These are phyloP conservation scores for Magnusiomyces tetraspermus DNA, from an alignment of 1,139 yeast species.

Conservation along the genomic window DNA sequence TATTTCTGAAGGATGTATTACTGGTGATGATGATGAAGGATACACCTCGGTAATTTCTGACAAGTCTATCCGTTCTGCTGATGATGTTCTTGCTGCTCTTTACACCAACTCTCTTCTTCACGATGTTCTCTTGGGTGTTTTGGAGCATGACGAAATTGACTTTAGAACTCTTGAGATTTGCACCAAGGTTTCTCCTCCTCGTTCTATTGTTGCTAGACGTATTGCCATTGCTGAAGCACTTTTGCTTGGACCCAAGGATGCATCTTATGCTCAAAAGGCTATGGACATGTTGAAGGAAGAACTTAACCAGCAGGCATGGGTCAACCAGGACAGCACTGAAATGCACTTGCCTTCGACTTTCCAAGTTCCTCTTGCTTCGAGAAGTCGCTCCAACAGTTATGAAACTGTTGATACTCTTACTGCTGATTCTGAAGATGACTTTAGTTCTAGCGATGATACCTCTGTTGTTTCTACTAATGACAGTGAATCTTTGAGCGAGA, in stretches of 20 bases:
- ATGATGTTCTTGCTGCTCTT: conserved; percentile 30
- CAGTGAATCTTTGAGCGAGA: not conserved
- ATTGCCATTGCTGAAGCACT: conserved; percentile 28
- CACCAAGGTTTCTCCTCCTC: conserved; percentile 26
- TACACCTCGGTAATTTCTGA: conserved; percentile 22
- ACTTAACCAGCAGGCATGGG: conserved; percentile 15
- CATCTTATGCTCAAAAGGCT: conserved; percentile 19
- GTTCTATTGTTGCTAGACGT: conserved; percentile 25
- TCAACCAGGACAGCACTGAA: conserved; percentile 4
- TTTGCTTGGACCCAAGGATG: conserved; percentile 23
- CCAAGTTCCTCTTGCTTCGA: not conserved
- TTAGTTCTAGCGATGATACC: conserved; percentile 12
- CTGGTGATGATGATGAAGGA: conserved; percentile 23
- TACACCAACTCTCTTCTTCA: conserved; percentile 25
- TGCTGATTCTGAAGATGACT: conserved; percentile 5
- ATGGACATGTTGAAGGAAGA: conserved; percentile 20
- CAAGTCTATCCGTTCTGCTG: conserved; percentile 23
- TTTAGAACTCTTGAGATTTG: conserved; percentile 20
- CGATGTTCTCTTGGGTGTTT: conserved; percentile 20
- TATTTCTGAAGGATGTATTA: conserved; percentile 15
- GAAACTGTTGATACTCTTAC: not conserved
- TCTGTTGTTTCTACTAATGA: conserved; percentile 11
- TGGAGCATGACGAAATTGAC: conserved; percentile 19
- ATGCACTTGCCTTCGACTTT: not conserved
- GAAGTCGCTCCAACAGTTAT: conserved; percentile 5